A percentile compares a stretch with the other conserved stretches of the same genome.
phyloP scores from a whole-genome alignment of 441 rosid species.

The Syzygium malaccense region DNA sequence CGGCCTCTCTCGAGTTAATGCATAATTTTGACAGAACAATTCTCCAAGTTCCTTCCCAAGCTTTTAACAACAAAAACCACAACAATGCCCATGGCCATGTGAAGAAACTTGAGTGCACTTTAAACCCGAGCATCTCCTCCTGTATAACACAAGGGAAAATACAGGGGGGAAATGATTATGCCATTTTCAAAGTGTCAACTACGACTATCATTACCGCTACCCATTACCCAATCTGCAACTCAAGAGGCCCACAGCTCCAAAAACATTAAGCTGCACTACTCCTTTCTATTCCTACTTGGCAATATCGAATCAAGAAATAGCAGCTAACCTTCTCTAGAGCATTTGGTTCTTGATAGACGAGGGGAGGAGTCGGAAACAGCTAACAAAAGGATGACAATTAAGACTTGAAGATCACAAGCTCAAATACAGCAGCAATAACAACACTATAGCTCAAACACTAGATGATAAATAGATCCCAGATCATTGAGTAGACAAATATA shows the following conservation, averaged over 20 bases:
- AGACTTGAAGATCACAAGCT: neutral
- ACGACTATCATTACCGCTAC: slow-evolving; percentile 39
- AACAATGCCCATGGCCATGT: slow-evolving; percentile 46
- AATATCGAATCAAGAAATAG: slow-evolving; percentile 25
- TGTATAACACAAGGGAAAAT: slow-evolving; percentile 72
- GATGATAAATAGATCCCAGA: slow-evolving; percentile 25
- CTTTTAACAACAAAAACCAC: slow-evolving; percentile 26
- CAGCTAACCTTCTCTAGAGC: slow-evolving; percentile 15
- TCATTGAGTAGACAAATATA: slow-evolving; percentile 42
- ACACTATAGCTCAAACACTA: slow-evolving; percentile 34
- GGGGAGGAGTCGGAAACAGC: slow-evolving; percentile 3
- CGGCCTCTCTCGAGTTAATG: slow-evolving; percentile 25
- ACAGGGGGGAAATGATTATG: slow-evolving; percentile 75
- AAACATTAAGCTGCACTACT: slow-evolving; percentile 24
- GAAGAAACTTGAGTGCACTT: slow-evolving; percentile 47
- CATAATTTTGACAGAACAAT: slow-evolving; percentile 24
- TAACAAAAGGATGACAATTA: slow-evolving; percentile 1
- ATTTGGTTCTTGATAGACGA: neutral
- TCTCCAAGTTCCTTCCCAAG: slow-evolving; percentile 32
- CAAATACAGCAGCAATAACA: slow-evolving; percentile 8
- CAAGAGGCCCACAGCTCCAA: slow-evolving; percentile 38
- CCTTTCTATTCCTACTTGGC: slow-evolving; percentile 22
- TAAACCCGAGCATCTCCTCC: slow-evolving; percentile 58
- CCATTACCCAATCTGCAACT: slow-evolving; percentile 29
- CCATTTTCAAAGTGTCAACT: slow-evolving; percentile 46